Evolutionary conservation across 352 stramenopile species (phyloP).

Genomic region (Phytophthora palmivora): DNA sequence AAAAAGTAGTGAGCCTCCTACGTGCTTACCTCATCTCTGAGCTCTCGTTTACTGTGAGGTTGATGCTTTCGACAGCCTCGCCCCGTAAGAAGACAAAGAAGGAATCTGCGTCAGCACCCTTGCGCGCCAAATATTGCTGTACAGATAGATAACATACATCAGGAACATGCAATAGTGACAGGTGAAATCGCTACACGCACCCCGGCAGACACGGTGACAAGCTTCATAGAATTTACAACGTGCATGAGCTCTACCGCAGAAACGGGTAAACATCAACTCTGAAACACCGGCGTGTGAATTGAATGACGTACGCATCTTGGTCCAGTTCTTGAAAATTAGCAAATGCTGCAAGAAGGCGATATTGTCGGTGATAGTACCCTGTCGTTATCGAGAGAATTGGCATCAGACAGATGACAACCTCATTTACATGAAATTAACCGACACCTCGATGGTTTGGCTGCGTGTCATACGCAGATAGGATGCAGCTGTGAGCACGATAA

Average conservation of each 20-base stretch:
- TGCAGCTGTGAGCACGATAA: slow-evolving; percentile 84
- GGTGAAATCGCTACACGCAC: slow-evolving; percentile 29
- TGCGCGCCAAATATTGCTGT: slow-evolving; percentile 84
- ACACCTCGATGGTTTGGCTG: slow-evolving; percentile 75
- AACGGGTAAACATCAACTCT: background rate
- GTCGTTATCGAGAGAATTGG: background rate
- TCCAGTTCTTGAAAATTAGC: slow-evolving; percentile 80
- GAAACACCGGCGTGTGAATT: background rate
- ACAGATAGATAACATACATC: background rate
- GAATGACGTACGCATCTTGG: slow-evolving; percentile 76
- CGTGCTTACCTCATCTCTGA: slow-evolving; percentile 54
- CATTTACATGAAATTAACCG: background rate
- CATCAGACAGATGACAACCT: background rate
- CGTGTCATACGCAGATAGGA: slow-evolving; percentile 86
- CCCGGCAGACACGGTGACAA: slow-evolving; percentile 60
- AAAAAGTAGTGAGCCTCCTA: background rate
- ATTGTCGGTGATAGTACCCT: slow-evolving; percentile 85
- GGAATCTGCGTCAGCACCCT: slow-evolving; percentile 76
- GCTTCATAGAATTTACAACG: slow-evolving; percentile 86
- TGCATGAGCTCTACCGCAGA: slow-evolving; percentile 76
- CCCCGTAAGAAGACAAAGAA: slow-evolving; percentile 82
- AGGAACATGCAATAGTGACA: background rate
- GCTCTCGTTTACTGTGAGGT: slow-evolving; percentile 67
- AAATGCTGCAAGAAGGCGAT: slow-evolving; percentile 86
- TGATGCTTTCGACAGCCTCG: slow-evolving; percentile 74